Percentiles rank a stretch among this genome's conserved stretches.
These are phyloP conservation scores for Capsicum rhomboideum DNA, from an alignment of 257 asterid species.

Conservation along the genomic window DNA sequence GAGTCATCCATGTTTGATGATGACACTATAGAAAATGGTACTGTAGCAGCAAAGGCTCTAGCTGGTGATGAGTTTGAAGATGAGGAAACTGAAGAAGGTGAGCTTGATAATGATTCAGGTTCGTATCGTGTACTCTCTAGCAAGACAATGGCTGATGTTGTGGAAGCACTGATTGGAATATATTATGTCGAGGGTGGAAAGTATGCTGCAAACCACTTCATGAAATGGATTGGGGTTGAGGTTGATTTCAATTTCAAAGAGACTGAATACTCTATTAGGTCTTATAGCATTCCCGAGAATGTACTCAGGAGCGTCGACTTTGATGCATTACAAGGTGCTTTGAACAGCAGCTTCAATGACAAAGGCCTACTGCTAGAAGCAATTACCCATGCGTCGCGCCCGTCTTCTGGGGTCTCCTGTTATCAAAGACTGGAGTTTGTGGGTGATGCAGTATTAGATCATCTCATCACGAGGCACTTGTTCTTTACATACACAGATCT, in stretches of 20 bases:
- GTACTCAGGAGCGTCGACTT: constrained; percentile 68
- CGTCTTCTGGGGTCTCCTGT: constrained; percentile 95
- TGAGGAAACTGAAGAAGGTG: constrained; percentile 90
- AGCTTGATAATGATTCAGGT: constrained; percentile 86
- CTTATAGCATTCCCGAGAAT: constrained; percentile 53
- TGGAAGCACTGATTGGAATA: constrained; percentile 93
- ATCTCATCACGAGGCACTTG: constrained; percentile 84
- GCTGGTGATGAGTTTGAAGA: constrained; percentile 49
- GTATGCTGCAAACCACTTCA: constrained; percentile 83
- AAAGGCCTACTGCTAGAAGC: constrained; percentile 85
- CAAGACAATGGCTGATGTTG: constrained; percentile 95
- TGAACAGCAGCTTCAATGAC: constrained; percentile 55
- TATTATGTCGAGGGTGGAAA: constrained; percentile 95
- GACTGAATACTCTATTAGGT: constrained; percentile 39
- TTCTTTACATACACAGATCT: constrained; percentile 91
- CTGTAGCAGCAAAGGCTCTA: constrained; percentile 14
- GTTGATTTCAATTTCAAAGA: constrained; percentile 69
- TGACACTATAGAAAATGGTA: constrained; percentile 21
- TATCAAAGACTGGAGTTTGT: constrained; percentile 95
- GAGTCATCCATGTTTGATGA: constrained; percentile 45
- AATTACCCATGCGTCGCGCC: constrained; percentile 98
- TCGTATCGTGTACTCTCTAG: constrained; percentile 96
- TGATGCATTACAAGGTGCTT: constrained; percentile 62
- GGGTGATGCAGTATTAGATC: constrained; percentile 97
- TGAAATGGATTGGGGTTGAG: constrained; percentile 92